Base-by-base conservation (phyloP, 2,329 filamentous ascomycete species). In the Pezizomycotina sp. region DNA sequence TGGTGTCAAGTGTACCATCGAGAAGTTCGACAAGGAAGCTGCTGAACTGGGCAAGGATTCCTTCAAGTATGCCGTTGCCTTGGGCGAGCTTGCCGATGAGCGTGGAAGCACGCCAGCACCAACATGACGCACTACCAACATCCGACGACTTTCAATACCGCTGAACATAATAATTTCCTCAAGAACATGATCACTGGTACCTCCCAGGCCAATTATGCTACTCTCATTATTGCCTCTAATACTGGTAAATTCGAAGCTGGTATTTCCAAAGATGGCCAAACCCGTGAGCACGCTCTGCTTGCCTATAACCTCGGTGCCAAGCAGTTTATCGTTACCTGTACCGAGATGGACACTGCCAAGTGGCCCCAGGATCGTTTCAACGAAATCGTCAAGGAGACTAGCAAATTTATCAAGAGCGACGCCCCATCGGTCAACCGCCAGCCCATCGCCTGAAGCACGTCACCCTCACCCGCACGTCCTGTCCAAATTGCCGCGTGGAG, bases 161-260 rank as follows among this genome's bases (percentile, higher is more conserved):
- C 89, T 60, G 89, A 89, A 68, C 89, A 98, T 69, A 84, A 89
- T 86, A 89, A 95, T 63, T 98, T 95, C 77, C 95, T 98, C 82
- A 95, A 95, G 84, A 98, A 95, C 84, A 98, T 98, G 89, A 98
- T 95, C 66, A 95, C 89, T 78, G 89, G 89, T 84, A 95, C 89
- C 61, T 95, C 89, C 66, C 89, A 95, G 79, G 89, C 89, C 58
- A 89, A 98, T 62, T 95, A 86, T 69, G 89, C 89, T 61, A 82
- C 95, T 65, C 84, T 98, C 73, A 95, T 98, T 70, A 95, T 98
- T 68, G 89, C 86, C 58, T 83, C 86, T 60, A 86, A 89, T 74
- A 93, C 83, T 82, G 89, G 89, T 92, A 89, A 98, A 76, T 95
- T 95, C 77, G 89, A 95, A 77, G 89, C 89, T 78, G 89, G 89